Evolutionary conservation across 1,284 basidiomycete species (phyloP).

Genomic region (Waitea zeae): DNA sequence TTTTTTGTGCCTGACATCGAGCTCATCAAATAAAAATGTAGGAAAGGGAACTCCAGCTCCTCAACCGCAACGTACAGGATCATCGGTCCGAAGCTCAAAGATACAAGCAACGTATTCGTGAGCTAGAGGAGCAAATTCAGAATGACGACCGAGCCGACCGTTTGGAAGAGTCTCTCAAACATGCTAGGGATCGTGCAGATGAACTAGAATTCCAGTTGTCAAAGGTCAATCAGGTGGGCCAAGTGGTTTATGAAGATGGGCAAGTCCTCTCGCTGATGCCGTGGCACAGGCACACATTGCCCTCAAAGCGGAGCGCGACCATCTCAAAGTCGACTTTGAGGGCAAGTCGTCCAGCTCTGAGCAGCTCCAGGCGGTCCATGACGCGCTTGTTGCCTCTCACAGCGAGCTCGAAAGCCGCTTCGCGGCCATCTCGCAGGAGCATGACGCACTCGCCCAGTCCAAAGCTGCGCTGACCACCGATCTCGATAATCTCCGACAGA

Average conservation of each 20-base stretch:
- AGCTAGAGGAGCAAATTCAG: slow-evolving; percentile 65
- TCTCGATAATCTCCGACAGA: slow-evolving; percentile 23
- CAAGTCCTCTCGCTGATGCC: slow-evolving; percentile 6
- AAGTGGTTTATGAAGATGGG: slow-evolving; percentile 1
- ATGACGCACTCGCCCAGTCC: slow-evolving; percentile 26
- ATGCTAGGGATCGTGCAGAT: slow-evolving; percentile 63
- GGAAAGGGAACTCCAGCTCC: slow-evolving; percentile 64
- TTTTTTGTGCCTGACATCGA: too few species aligned
- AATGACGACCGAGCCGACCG: slow-evolving; percentile 63
- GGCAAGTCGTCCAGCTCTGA: slow-evolving; percentile 21
- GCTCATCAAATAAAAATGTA: too few species aligned
- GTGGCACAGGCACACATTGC: slow-evolving; percentile 29
- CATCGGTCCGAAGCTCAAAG: too few species aligned
- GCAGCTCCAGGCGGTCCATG: slow-evolving; percentile 27
- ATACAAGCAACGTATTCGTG: slow-evolving; percentile 42
- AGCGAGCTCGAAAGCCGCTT: slow-evolving; percentile 23
- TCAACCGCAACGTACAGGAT: too few species aligned
- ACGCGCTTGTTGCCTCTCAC: slow-evolving; percentile 25
- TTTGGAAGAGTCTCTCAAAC: slow-evolving; percentile 50
- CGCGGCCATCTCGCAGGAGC: slow-evolving; percentile 22
- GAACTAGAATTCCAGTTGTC: slow-evolving; percentile 67
- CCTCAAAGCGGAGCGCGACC: slow-evolving; percentile 43
- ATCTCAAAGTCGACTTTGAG: slow-evolving; percentile 26
- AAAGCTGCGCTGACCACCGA: slow-evolving; percentile 28
- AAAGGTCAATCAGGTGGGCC: slow-evolving; percentile 51